A percentile compares a stretch with the other conserved stretches of the same genome.
Conservation (phyloP, 2,329 filamentous ascomycete genomes). For the Pseudogymnoascus sp. region DNA sequence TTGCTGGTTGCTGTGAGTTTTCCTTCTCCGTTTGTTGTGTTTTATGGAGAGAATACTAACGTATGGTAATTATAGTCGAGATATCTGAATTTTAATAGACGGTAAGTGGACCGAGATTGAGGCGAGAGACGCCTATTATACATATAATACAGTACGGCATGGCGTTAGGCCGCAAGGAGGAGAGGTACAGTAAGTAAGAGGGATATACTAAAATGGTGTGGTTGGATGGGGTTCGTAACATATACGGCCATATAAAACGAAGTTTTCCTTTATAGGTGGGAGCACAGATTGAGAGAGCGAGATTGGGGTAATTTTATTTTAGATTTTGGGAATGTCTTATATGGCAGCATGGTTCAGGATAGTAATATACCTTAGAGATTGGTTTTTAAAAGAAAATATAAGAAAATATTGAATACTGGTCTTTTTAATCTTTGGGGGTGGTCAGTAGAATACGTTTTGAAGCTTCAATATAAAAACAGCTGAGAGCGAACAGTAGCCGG, state of each 20-base stretch:
- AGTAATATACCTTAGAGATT: neutral
- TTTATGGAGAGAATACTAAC: constrained; percentile 11
- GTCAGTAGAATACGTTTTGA: neutral
- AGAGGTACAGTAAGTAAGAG: neutral
- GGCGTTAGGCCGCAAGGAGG: neutral
- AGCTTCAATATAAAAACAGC: neutral
- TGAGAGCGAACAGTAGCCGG: too few relatives aligned
- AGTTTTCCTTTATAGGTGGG: neutral
- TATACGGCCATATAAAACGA: neutral
- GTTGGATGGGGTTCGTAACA: neutral
- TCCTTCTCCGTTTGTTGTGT: neutral
- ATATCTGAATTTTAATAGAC: constrained; percentile 40
- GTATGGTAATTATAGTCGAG: constrained; percentile 29
- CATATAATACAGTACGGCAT: constrained; percentile 1
- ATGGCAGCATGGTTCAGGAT: neutral
- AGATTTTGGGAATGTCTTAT: neutral
- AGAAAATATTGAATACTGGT: neutral
- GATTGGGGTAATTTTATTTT: neutral
- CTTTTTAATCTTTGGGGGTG: neutral
- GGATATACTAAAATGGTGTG: neutral
- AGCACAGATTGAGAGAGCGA: neutral
- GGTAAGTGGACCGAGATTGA: constrained; percentile 24
- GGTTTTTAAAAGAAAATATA: neutral
- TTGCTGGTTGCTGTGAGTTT: constrained; percentile 49
- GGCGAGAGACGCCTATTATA: neutral